Evolutionary conservation across 2,329 filamentous ascomycete species (phyloP).

Genomic region (Xylogone sp.): DNA sequence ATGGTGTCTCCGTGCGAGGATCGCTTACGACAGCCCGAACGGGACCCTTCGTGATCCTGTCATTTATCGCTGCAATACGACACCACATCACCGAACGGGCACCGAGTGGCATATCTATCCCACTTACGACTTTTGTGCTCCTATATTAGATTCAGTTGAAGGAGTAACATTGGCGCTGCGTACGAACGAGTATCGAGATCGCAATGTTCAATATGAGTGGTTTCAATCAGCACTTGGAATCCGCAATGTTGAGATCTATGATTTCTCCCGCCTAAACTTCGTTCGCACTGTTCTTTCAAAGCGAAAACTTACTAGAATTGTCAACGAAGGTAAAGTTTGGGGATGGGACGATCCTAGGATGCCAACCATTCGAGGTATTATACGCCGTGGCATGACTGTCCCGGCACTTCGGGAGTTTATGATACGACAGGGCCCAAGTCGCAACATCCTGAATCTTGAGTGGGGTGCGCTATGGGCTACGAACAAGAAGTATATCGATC

Average conservation of each 20-base stretch:
- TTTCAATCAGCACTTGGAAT: constrained; percentile 72
- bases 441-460: constrained; percentile 81
- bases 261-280: constrained; percentile 82
- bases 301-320: constrained; percentile 80
- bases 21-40: constrained; percentile 84
- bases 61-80: constrained; percentile 85
- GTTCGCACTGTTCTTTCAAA: constrained; percentile 79
- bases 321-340: constrained; percentile 71
- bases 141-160: constrained; percentile 75
- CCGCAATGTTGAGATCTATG: constrained; percentile 78
- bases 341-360: constrained; percentile 87
- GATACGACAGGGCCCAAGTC: constrained; percentile 76
- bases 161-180: constrained; percentile 80
- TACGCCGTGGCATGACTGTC: constrained; percentile 74
- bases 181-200: constrained; percentile 84
- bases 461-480: constrained; percentile 67
- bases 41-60: constrained; percentile 92
- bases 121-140: constrained; percentile 83
- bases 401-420: constrained; percentile 79
- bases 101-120: constrained; percentile 81
- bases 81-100: constrained; percentile 70
- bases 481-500: constrained; percentile 84
- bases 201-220: constrained; percentile 85
- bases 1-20: constrained; percentile 90
- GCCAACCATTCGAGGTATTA: constrained; percentile 78